phyloP scores from a whole-genome alignment of 768 basidiomycete genomes.

The Pisolithus orientalis region DNA sequence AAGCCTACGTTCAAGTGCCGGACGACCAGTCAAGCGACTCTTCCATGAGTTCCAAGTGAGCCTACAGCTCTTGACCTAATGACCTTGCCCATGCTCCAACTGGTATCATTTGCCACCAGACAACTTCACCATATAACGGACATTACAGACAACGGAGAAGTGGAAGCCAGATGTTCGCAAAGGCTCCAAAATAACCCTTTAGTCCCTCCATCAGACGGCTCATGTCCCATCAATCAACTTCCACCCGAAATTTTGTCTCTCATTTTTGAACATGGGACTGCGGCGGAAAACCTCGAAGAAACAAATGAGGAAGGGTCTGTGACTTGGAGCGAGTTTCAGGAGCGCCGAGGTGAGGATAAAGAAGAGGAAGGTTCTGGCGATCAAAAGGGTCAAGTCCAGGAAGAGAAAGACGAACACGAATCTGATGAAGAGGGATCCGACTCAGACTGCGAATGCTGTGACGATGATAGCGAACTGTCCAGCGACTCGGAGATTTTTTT shows the following conservation, averaged over 20 bases:
- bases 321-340: not conserved
- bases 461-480: not conserved
- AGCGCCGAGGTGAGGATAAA: too few species aligned
- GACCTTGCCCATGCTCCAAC: too few species aligned
- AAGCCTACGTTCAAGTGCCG: too few species aligned
- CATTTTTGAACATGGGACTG: slow-evolving; percentile 43
- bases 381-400: too few species aligned
- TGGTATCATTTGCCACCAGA: too few species aligned
- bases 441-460: slow-evolving; percentile 2
- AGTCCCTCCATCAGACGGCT: slow-evolving; percentile 34
- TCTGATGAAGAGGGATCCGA: slow-evolving; percentile 2
- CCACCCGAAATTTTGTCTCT: slow-evolving; percentile 52
- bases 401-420: slow-evolving; percentile 4
- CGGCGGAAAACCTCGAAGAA: too few species aligned
- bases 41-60: too few species aligned
- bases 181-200: slow-evolving; percentile 42
- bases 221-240: slow-evolving; percentile 46
- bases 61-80: too few species aligned
- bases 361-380: too few species aligned
- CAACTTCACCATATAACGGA: not conserved
- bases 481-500: slow-evolving; percentile 7
- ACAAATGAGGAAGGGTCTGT: too few species aligned
- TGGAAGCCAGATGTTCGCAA: not conserved
- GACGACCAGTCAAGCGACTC: too few species aligned
- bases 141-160: not conserved